phyloP scores from a whole-genome alignment of 768 basidiomycete species.

The Cystobasidiopsis lactophilus region DNA sequence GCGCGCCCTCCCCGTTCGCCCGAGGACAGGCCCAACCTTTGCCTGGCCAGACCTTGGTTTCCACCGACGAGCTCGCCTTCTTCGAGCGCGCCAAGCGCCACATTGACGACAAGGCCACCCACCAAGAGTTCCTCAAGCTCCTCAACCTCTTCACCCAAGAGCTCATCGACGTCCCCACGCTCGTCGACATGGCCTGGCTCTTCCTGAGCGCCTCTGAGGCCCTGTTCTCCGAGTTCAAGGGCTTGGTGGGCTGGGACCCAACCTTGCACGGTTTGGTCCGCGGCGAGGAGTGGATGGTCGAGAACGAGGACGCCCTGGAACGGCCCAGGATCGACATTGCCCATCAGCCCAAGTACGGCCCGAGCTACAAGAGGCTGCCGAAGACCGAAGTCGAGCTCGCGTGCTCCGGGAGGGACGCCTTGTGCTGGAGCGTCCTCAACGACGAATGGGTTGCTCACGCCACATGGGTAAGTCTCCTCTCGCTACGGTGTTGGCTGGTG shows the following conservation, averaged over 20 bases:
- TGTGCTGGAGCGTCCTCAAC: conserved; percentile 87
- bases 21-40: background rate
- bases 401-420: conserved; percentile 81
- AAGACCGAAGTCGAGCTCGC: conserved; percentile 66
- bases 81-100: conserved; percentile 60
- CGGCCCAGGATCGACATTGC: conserved; percentile 39
- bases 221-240: conserved; percentile 52
- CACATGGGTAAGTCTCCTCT: conserved; percentile 54
- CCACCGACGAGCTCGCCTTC: conserved; percentile 56
- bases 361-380: conserved; percentile 79
- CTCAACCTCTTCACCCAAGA: conserved; percentile 76
- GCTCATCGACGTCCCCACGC: conserved; percentile 61
- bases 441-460: conserved; percentile 96
- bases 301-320: conserved; percentile 42
- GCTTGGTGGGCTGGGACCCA: conserved; percentile 52
- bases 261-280: conserved; percentile 16
- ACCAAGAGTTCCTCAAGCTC: conserved; percentile 76
- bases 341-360: conserved; percentile 38
- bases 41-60: conserved; percentile 15
- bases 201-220: conserved; percentile 54
- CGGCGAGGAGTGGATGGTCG: conserved; percentile 31
- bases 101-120: conserved; percentile 30
- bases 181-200: conserved; percentile 54
- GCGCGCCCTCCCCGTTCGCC: background rate
- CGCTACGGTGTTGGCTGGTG: background rate